Evolutionary conservation across 768 basidiomycete species (phyloP).

Genomic region (Cubamyces lactineus): DNA sequence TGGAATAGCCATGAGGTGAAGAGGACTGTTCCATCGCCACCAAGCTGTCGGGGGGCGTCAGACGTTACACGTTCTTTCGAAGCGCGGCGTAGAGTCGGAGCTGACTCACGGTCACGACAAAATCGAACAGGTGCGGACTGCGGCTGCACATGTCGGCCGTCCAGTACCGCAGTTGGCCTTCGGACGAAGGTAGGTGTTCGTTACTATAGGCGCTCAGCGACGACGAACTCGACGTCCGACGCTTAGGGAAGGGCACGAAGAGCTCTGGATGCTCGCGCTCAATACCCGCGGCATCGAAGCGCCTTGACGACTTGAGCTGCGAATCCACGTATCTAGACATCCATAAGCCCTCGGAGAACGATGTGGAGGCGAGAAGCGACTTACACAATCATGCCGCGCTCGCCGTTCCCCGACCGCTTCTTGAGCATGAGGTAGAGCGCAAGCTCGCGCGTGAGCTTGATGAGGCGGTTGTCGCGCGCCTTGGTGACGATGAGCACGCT

Average conservation of each 20-base stretch:
- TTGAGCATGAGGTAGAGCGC: slow-evolving; percentile 96
- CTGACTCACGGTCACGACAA: slow-evolving; percentile 87
- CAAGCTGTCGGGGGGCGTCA: slow-evolving; percentile 59
- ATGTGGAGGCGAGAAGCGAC: slow-evolving; percentile 27
- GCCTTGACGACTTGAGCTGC: slow-evolving; percentile 84
- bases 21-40: slow-evolving; percentile 96
- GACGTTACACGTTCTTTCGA: background rate
- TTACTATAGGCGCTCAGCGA: slow-evolving; percentile 55
- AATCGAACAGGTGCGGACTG: slow-evolving; percentile 93
- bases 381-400: slow-evolving; percentile 86
- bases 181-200: slow-evolving; percentile 49
- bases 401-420: slow-evolving; percentile 56
- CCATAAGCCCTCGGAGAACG: background rate
- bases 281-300: slow-evolving; percentile 94
- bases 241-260: slow-evolving; percentile 76
- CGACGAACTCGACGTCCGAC: slow-evolving; percentile 73
- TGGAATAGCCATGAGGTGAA: slow-evolving; percentile 99
- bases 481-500: slow-evolving; percentile 96
- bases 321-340: slow-evolving; percentile 84
- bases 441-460: slow-evolving; percentile 91
- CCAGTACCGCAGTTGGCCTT: slow-evolving; percentile 97
- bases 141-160: slow-evolving; percentile 93
- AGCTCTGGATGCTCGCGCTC: slow-evolving; percentile 85
- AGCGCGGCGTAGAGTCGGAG: background rate
- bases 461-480: slow-evolving; percentile 94